These are phyloP conservation scores for Ettlia oleoabundans DNA, from an alignment of 139 green algal genomes.

Conservation along the genomic window DNA sequence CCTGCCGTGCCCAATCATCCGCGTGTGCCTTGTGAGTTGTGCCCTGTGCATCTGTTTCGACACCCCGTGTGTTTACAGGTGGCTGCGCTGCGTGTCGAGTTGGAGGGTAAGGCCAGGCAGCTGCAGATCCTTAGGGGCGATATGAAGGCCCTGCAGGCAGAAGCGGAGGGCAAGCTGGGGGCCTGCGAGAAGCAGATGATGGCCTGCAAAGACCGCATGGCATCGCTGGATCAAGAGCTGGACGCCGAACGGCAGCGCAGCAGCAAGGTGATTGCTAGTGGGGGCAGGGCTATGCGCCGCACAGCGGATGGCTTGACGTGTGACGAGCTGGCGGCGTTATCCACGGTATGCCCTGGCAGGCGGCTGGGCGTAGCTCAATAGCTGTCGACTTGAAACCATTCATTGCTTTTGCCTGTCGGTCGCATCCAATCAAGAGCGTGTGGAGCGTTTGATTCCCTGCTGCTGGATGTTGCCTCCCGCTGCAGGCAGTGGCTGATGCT, in stretches of 20 bases:
- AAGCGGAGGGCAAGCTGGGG: slow-evolving; percentile 21
- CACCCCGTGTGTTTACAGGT: too few species aligned
- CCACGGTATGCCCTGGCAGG: too few species aligned
- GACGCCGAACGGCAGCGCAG: not conserved
- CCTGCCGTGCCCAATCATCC: too few species aligned
- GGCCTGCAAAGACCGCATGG: slow-evolving; percentile 13
- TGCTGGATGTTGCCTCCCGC: not conserved
- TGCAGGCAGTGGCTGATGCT: slow-evolving; percentile 1
- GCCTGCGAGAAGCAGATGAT: slow-evolving; percentile 17
- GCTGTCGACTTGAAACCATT: too few species aligned
- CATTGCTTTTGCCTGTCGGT: too few species aligned
- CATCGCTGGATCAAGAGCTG: not conserved
- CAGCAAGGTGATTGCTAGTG: too few species aligned
- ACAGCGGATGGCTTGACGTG: too few species aligned
- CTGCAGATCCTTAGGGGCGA: slow-evolving; percentile 17
- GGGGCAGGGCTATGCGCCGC: too few species aligned
- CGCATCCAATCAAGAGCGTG: not conserved
- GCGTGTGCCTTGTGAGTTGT: not conserved
- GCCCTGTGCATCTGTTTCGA: too few species aligned
- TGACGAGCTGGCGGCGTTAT: too few species aligned
- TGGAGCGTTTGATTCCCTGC: not conserved
- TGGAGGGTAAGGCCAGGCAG: slow-evolving; percentile 25
- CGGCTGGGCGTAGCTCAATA: too few species aligned
- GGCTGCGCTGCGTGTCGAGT: not conserved
- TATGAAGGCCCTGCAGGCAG: slow-evolving; percentile 22